Percentiles rank a stretch among this genome's conserved stretches.
These are phyloP conservation scores for Alternaria rosae DNA, from an alignment of 2,329 filamentous ascomycete species.

Conservation along the genomic window DNA sequence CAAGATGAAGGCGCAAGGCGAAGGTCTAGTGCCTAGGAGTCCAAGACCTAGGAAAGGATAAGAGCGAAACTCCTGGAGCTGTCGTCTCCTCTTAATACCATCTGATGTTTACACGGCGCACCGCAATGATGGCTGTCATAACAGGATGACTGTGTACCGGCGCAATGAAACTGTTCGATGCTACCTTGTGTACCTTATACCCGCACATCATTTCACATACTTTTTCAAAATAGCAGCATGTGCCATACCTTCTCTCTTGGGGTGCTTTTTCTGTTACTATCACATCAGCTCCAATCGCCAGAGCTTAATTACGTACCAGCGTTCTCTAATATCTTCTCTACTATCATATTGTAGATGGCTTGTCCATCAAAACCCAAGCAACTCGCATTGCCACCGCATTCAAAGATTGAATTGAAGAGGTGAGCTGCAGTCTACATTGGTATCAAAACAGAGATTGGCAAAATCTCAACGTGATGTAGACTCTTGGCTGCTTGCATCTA, in stretches of 20 bases:
- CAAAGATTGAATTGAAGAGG: not conserved
- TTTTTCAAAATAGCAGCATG: not conserved
- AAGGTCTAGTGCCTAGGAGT: constrained; percentile 58
- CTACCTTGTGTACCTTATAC: not conserved
- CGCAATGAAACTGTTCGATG: not conserved
- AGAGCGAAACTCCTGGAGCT: not conserved
- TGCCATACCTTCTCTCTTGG: not conserved
- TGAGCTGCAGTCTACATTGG: not conserved
- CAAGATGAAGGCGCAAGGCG: constrained; percentile 63
- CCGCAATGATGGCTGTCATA: not conserved
- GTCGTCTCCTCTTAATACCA: not conserved
- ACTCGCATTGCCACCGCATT: not conserved
- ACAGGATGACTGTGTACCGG: not conserved
- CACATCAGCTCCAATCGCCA: not conserved
- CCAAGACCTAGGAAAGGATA: constrained; percentile 30
- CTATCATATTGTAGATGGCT: not conserved
- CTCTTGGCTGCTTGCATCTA: not conserved
- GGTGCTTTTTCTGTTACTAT: not conserved
- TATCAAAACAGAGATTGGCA: not conserved
- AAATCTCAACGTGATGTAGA: not conserved
- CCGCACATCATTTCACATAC: not conserved
- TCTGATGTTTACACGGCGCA: not conserved
- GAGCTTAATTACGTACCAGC: not conserved
- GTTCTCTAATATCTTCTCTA: not conserved
- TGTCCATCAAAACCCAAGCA: not conserved